A percentile compares a stretch with the other conserved stretches of the same genome.
Evolutionary conservation across 805 yeast species (phyloP).

Genomic region (Candida germanica): DNA sequence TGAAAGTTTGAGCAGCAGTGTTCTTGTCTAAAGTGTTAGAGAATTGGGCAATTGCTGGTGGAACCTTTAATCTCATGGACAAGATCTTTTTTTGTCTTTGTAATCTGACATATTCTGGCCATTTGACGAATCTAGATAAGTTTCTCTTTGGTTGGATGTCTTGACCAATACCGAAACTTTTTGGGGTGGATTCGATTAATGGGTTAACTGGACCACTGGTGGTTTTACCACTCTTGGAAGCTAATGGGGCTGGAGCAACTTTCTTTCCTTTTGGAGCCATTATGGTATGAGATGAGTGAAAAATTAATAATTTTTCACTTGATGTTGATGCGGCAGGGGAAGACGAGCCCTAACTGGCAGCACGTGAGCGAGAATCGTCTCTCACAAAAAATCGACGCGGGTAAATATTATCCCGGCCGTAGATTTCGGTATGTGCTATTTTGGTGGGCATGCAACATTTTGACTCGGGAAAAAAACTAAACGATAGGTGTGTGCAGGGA

Average conservation of each 20-base stretch:
- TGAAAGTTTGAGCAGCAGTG: conserved; percentile 96
- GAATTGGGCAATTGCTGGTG: conserved; percentile 98
- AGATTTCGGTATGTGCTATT: too few species aligned
- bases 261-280: conserved; percentile 45
- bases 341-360: too few species aligned
- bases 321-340: too few species aligned
- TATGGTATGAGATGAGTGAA: conserved; percentile 1
- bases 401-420: too few species aligned
- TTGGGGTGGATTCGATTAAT: conserved; percentile 83
- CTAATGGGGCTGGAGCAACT: conserved; percentile 98
- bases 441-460: too few species aligned
- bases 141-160: conserved; percentile 92
- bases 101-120: conserved; percentile 98
- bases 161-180: conserved; percentile 96
- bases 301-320: too few species aligned
- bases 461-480: too few species aligned
- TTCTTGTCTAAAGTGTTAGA: conserved; percentile 95
- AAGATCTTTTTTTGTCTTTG: conserved; percentile 99
- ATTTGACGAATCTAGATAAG: conserved; percentile 94
- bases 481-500: too few species aligned
- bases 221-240: conserved; percentile 34
- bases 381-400: too few species aligned
- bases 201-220: conserved; percentile 69
- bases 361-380: too few species aligned
- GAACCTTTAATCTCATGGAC: conserved; percentile 95